Conservation (phyloP, 139 green algal genomes). For the Nannochloris sp. region DNA sequence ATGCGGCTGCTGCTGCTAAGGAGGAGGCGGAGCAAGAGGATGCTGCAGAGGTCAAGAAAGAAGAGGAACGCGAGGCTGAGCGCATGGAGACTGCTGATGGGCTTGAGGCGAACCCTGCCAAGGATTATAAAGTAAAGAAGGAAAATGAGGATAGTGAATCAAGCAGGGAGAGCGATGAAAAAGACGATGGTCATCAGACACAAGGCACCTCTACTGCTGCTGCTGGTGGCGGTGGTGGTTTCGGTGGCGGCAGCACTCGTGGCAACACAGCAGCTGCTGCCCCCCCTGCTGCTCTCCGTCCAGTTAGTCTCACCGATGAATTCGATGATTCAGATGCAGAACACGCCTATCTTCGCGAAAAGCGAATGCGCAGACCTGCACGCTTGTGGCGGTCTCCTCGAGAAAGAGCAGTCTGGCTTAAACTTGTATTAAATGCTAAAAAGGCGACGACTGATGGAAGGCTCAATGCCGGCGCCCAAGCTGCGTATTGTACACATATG, state of each 20-base stretch:
- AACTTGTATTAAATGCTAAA: background rate
- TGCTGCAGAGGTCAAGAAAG: background rate
- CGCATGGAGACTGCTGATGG: background rate
- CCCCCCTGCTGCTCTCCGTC: background rate
- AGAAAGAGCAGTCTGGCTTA: slow-evolving; percentile 34
- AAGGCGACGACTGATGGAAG: background rate
- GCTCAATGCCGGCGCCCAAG: background rate
- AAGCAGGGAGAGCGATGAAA: no score
- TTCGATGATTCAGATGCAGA: slow-evolving; percentile 30
- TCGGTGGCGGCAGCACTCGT: background rate
- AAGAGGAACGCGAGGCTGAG: background rate
- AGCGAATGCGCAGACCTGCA: slow-evolving; percentile 21
- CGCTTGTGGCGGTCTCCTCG: slow-evolving; percentile 27
- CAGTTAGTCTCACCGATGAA: slow-evolving; percentile 12
- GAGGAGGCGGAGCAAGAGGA: slow-evolving; percentile 3
- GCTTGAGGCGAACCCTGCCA: background rate
- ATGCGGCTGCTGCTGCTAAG: background rate
- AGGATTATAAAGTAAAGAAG: background rate
- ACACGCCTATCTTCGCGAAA: slow-evolving; percentile 26
- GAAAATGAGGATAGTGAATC: background rate
- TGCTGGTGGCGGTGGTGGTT: background rate
- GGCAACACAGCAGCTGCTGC: background rate
- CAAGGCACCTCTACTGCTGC: background rate
- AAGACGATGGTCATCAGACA: no score
- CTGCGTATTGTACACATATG: slow-evolving; percentile 16